Base-by-base conservation (phyloP, 208 protist genomes). In the Leishmania braziliensis region DNA sequence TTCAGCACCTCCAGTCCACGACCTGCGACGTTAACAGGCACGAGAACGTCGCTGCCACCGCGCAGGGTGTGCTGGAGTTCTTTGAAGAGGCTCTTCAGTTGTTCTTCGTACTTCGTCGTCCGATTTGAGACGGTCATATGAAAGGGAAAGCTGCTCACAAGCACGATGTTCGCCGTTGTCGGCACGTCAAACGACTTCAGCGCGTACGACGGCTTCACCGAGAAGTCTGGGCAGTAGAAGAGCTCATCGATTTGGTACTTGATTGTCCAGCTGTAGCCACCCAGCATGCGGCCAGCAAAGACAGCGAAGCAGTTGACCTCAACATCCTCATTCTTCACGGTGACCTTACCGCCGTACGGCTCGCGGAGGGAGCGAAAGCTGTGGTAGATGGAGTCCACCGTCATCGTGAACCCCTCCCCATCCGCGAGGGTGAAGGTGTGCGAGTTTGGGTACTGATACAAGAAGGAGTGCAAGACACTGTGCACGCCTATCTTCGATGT, bases 161-260 rank as follows among this genome's bases (percentile, higher is more conserved):
- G 90, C 39, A 95, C 80, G 43, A 96, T 87, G 71, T 93, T 97
- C 51, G 91, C 58, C 23, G 90, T 88, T n/a, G 90, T 93, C 26
- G 95, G 92, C 43, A 93, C 86, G 23, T 84, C 85, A 80, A 96
- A 94, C 9, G 79, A 84, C 80, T 93, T 93, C 63, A 98, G 84
- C 29, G 86, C 86, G 80, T 95, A 93, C 0, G 95, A 98, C 26
- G 91, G 87, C 70, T 92, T 92, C 46, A 93, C 71, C 5, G 95
- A 93, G 78, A 91, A 96, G 78, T 97, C 95, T 1, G 93, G 93
- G 84, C 95, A 96, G 87, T 98, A 98, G 72, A 98, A 91, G 36
- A 98, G 75, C 75, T 96, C 91, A 75, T 98, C 95, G 80, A 96
- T 96, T 80, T 98, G 93, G 80, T 96, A 96, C 78, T 91, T 94